Base-by-base conservation (phyloP, 768 basidiomycete genomes). In the Lenzites betulinus region DNA sequence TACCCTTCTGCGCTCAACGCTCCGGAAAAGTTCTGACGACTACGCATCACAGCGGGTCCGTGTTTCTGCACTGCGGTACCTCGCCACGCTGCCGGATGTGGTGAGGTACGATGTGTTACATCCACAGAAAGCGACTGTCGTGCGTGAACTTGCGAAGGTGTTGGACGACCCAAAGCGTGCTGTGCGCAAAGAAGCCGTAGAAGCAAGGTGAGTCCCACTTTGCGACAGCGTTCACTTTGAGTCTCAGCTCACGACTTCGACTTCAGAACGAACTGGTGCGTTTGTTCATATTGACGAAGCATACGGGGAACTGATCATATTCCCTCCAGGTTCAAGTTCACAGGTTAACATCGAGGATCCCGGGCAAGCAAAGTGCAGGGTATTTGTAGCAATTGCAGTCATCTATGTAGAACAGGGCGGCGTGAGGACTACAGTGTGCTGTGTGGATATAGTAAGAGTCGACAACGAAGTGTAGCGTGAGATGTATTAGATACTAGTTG, bases 121-220 rank as follows among this genome's bases (percentile, higher is more conserved):
- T 69, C 88, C 91, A 1, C 81, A 85, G 68, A 98, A 93, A 73
- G 59, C 83, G 2, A 75, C 69, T 0, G 90, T 97, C 23, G 72
- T 98, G 51, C 85, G 85, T 38, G 87, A 89, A 60, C 78, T 99
- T 26, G 88, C 82, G 0, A 85, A 81, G 62, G 84, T 82, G 4
- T 73, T 98, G 48, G 97, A 98, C 70, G 97, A 98, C 75, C 92
- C 92, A n/a, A 90, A 88, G 70, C 79, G 90, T 59, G 75, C 75
- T 2, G 95, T 99, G 8, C 80, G 97, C 54, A 88, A 85, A 67
- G 92, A 91, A 67, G 96, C 95, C 1, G 97, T 98, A 2, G 87
- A 93, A 65, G 89, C 93, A 35, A 69, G 89, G 82, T 81, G 43
- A 52, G 58, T 23, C 42, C n/a, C 26, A n/a, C n/a, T n/a, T n/a